Evolutionary conservation across 2,329 filamentous ascomycete species (phyloP).

Genomic region (Fusarium denticulatum): DNA sequence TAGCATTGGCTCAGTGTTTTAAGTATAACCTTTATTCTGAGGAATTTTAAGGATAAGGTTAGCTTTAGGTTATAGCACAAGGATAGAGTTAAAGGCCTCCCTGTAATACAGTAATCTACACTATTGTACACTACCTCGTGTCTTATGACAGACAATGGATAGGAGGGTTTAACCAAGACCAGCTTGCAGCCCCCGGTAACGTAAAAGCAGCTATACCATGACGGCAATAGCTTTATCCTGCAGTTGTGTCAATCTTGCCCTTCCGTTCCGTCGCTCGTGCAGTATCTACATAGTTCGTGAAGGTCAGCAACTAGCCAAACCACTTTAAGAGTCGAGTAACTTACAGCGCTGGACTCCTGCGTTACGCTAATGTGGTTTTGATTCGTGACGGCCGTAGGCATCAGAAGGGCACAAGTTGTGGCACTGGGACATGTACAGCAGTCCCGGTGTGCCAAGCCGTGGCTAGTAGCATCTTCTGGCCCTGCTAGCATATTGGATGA

Average conservation of each 20-base stretch:
- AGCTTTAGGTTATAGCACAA: no score
- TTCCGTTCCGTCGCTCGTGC: not conserved
- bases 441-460: fast-evolving
- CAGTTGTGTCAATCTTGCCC: not conserved
- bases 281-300: not conserved
- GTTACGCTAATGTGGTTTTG: not conserved
- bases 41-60: no score
- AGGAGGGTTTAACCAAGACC: not conserved
- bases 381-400: not conserved
- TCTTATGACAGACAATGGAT: not conserved
- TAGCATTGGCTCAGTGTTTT: not conserved
- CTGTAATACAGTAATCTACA: not conserved
- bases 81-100: not conserved
- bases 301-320: not conserved
- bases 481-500: not conserved
- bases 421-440: not conserved
- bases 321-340: not conserved
- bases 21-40: not conserved
- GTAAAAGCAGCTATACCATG: not conserved
- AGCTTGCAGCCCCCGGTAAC: not conserved
- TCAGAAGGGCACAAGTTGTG: not conserved
- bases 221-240: not conserved
- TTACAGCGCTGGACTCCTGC: not conserved
- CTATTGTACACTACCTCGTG: not conserved
- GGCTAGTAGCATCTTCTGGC: not conserved